These are phyloP conservation scores for Moniliophthora roreri DNA, from an alignment of 1,284 basidiomycete species.

Conservation along the genomic window DNA sequence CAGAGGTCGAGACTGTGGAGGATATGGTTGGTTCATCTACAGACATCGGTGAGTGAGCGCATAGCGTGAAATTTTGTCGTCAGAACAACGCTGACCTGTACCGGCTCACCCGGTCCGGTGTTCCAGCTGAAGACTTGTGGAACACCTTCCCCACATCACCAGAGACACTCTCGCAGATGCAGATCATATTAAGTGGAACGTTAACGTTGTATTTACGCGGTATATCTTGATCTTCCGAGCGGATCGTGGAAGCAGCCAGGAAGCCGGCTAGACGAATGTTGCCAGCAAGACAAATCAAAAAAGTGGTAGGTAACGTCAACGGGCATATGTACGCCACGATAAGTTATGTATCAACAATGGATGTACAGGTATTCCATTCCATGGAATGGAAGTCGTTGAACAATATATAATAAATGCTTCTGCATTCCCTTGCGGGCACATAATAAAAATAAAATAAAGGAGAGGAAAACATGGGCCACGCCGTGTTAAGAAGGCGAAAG, in stretches of 20 bases:
- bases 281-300: no score
- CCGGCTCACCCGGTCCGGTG: no score
- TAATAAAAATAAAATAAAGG: constrained; percentile 1
- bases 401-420: neutral
- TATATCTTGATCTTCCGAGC: no score
- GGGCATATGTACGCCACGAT: no score
- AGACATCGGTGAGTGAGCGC: constrained; percentile 18
- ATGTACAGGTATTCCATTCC: neutral
- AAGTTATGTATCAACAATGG: neutral
- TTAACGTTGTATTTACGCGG: no score
- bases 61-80: neutral
- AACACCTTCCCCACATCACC: no score
- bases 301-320: no score
- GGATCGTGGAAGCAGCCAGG: no score
- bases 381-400: neutral
- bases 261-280: no score
- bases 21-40: constrained; percentile 12
- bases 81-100: neutral
- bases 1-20: constrained; percentile 8
- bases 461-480: constrained; percentile 9
- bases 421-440: neutral
- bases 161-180: no score
- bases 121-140: no score
- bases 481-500: neutral
- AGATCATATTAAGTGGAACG: no score